phyloP scores from a whole-genome alignment of 306 rosid species.

The Prunus kanzakura region DNA sequence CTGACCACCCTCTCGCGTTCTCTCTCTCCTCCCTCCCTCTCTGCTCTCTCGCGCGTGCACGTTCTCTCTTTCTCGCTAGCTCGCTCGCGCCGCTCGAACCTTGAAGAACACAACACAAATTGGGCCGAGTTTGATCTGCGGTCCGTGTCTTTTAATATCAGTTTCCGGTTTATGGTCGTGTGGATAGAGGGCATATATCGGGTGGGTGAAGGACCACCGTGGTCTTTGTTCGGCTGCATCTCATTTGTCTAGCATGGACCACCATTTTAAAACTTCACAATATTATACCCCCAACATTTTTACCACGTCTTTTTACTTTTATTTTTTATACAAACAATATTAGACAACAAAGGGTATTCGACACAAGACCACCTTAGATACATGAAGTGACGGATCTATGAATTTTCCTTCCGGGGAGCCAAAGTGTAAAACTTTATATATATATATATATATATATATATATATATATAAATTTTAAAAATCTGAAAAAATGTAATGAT shows the following conservation, averaged over 20 bases:
- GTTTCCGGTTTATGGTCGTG: neutral
- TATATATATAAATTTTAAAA: too few species aligned
- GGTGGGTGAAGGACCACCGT: neutral
- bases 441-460: too few species aligned
- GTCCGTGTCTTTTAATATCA: neutral
- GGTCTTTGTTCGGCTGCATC: neutral
- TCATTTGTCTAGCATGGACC: neutral
- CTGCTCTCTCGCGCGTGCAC: neutral
- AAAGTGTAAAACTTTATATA: too few species aligned
- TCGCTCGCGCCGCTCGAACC: neutral
- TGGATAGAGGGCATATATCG: neutral
- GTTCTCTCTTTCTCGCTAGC: neutral
- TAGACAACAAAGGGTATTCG: too few species aligned
- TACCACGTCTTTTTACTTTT: too few species aligned
- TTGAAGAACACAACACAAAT: neutral
- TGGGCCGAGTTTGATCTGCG: neutral
- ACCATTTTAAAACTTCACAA: neutral
- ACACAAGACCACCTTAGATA: too few species aligned
- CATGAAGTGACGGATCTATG: too few species aligned
- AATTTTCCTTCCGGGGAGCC: fast-evolving
- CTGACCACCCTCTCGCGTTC: slow-evolving; percentile 27
- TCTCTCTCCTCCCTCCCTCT: neutral
- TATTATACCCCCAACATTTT: too few species aligned
- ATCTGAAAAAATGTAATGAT: too few species aligned
- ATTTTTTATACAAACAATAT: too few species aligned